phyloP scores from a whole-genome alignment of 139 green algal species.

The Pseudopediastrum boryanum region DNA sequence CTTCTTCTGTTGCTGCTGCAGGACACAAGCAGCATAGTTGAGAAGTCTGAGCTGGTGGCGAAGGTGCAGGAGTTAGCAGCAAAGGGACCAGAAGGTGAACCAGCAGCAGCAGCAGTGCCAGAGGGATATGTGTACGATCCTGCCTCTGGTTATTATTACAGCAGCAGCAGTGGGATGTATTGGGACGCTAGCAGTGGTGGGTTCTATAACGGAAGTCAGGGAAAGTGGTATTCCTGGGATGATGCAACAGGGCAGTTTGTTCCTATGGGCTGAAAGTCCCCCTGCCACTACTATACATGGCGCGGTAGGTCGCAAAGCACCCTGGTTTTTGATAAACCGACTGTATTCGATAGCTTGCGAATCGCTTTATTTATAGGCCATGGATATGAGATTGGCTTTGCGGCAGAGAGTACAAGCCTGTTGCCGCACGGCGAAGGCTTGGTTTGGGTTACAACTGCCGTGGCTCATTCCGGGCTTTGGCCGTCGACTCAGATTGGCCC shows the following conservation, averaged over 20 bases:
- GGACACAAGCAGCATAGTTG: slow-evolving; percentile 57
- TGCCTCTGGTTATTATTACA: slow-evolving; percentile 54
- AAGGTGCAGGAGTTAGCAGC: slow-evolving; percentile 31
- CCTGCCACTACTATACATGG: too few relatives aligned
- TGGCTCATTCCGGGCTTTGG: too few relatives aligned
- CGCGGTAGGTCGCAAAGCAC: too few relatives aligned
- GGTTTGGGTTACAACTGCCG: too few relatives aligned
- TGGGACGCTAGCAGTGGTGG: slow-evolving; percentile 57
- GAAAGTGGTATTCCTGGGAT: slow-evolving; percentile 67
- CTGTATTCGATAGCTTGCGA: too few relatives aligned
- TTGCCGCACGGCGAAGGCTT: too few relatives aligned
- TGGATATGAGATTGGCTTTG: too few relatives aligned
- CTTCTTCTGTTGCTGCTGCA: neutral
- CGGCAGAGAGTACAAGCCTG: too few relatives aligned
- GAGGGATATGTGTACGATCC: slow-evolving; percentile 66
- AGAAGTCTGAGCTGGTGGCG: slow-evolving; percentile 73
- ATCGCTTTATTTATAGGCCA: too few relatives aligned
- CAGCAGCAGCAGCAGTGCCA: slow-evolving; percentile 36
- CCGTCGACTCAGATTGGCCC: too few relatives aligned
- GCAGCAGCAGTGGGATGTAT: slow-evolving; percentile 57
- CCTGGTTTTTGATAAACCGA: too few relatives aligned
- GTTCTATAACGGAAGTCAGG: slow-evolving; percentile 50
- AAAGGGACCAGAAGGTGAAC: neutral
- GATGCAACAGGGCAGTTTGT: slow-evolving; percentile 40
- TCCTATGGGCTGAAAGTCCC: too few relatives aligned